Percentiles rank a stretch among this genome's conserved stretches.
Evolutionary conservation across 345 rosid species (phyloP).

Genomic region (Brassica rapa): DNA sequence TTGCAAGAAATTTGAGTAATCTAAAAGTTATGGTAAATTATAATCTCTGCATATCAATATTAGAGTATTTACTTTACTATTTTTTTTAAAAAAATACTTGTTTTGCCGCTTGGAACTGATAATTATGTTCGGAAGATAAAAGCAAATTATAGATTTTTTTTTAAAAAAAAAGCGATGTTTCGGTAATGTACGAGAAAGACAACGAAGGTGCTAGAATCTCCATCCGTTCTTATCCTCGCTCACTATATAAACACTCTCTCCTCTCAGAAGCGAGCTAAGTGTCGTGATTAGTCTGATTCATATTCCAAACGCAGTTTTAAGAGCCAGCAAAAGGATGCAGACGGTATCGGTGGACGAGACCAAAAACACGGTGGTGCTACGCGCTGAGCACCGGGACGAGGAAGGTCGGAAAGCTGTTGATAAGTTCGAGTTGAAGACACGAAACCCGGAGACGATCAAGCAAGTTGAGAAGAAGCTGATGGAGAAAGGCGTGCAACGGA

Average conservation of each 20-base stretch:
- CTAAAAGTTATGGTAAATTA: neutral
- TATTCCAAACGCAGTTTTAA: neutral
- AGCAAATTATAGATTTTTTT: neutral
- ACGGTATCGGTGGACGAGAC: slow-evolving; percentile 48
- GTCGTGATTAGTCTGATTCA: neutral
- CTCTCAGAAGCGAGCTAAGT: neutral
- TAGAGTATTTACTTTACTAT: neutral
- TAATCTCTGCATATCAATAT: neutral
- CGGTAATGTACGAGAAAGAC: slow-evolving; percentile 23
- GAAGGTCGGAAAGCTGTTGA: slow-evolving; percentile 54
- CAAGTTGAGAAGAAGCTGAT: slow-evolving; percentile 61
- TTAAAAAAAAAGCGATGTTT: neutral
- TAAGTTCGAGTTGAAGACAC: slow-evolving; percentile 48
- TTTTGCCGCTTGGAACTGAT: slow-evolving; percentile 19
- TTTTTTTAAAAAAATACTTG: neutral
- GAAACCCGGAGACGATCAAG: slow-evolving; percentile 60
- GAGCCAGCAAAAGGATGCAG: neutral
- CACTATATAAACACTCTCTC: slow-evolving; percentile 12
- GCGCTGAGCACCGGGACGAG: slow-evolving; percentile 48
- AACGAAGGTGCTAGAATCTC: slow-evolving; percentile 15
- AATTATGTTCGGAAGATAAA: neutral
- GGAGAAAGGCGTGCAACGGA: slow-evolving; percentile 67
- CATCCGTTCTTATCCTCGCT: neutral
- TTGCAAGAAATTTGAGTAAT: neutral
- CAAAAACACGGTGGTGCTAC: slow-evolving; percentile 53